Base-by-base conservation (phyloP, 2,329 filamentous ascomycete species). In the Arthroderma sp. region DNA sequence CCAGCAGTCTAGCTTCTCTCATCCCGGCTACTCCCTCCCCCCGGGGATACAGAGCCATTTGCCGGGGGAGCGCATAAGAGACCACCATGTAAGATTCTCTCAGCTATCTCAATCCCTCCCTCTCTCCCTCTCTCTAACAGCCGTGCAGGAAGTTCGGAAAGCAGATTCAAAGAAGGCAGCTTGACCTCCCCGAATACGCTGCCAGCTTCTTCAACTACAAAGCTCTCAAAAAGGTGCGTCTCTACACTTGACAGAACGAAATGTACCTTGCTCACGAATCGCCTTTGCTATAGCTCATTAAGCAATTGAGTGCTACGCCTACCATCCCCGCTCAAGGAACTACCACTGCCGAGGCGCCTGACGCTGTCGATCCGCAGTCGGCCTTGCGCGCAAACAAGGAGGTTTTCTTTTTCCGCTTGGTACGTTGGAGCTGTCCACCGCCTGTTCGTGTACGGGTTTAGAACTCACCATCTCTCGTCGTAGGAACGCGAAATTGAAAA, bases 131-230 rank as follows among this genome's bases (percentile, higher is more conserved):
- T 38, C 37, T 15, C 9, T 11, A 9, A 8, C 37, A 32, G 36
- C 36, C 36, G 42, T 28, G 29, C 34, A 98, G 89, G 91, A 98
- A 98, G 78, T 98, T 98, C 72, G 91, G 91, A 66, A 98, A 98
- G 74, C 86, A 95, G 64, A 94, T 98, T 55, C 91, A 96, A 73
- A 94, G 94, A 73, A 83, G 88, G 63, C 91, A 98, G 75, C 85
- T 98, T 59, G 91, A 98, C 65, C 88, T 98, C 49, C 91, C 91
- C 49, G 91, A 98, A 76, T 98, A 98, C 81, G 89, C 91, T 50
- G 87, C 89, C 52, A 95, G 88, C 68, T 98, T 98, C 63, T 88
- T 96, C 57, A 95, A 98, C 69, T 98, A 98, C 73, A 98, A 98
- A 71, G 88, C 87, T 49, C 74, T 98, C 56, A 98, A 98, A 69